Percentiles rank a stretch among this genome's conserved stretches.
Conservation (phyloP, 2,329 filamentous ascomycete genomes). For the Calonectria honghensis region DNA sequence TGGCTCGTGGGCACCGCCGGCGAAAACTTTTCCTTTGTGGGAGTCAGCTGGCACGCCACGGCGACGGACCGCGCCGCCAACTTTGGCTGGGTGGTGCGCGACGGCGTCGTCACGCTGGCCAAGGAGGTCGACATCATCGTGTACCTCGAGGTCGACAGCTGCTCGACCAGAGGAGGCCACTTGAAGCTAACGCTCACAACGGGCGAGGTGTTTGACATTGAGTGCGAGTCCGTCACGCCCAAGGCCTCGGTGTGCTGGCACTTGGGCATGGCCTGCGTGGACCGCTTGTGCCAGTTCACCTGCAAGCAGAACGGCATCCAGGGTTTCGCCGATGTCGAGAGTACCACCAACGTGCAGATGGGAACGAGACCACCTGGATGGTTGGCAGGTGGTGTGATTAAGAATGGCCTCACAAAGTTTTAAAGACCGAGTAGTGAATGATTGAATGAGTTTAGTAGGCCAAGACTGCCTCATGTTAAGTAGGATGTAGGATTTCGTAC, state of each 20-base stretch:
- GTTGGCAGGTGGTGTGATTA: constrained; percentile 19
- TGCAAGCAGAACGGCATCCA: constrained; percentile 23
- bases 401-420: constrained; percentile 25
- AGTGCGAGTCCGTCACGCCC: not conserved
- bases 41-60: constrained; percentile 14
- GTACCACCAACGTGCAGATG: constrained; percentile 1
- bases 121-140: constrained; percentile 6
- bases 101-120: constrained; percentile 9
- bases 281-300: constrained; percentile 17
- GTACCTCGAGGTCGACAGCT: constrained; percentile 20
- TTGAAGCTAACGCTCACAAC: constrained; percentile 1
- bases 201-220: constrained; percentile 21
- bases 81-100: constrained; percentile 29
- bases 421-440: not conserved
- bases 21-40: constrained; percentile 15
- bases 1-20: constrained; percentile 25
- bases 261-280: constrained; percentile 25
- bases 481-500: not conserved
- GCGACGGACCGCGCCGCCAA: constrained; percentile 7
- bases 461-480: not conserved
- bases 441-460: not conserved
- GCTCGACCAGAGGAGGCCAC: constrained; percentile 8
- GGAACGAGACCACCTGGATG: constrained; percentile 1
- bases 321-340: constrained; percentile 22
- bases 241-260: constrained; percentile 18